Base-by-base conservation (phyloP, 805 yeast species). In the Candida saitoana region DNA sequence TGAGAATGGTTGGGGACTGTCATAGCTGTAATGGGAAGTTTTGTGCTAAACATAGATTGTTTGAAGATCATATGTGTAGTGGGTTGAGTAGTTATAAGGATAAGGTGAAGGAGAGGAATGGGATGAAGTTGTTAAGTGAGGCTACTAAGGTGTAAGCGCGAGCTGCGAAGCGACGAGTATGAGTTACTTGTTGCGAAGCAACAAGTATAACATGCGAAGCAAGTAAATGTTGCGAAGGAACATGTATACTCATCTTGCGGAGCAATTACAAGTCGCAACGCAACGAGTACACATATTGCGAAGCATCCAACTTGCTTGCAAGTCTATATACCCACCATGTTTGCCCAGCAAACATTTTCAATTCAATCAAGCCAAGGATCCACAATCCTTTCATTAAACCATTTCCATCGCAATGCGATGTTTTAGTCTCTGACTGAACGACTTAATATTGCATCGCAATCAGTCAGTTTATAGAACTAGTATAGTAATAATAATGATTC, bases 61-160 rank as follows among this genome's bases (percentile, higher is more conserved):
- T 89, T 65, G 96, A 88, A 63, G 88, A 82, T 61, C 96, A 88
- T 64, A 60, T 73, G 45, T 88, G 96, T 59, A 71, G 74, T 43
- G 95, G 93, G 5, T 73, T 88, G 45, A 84, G 82, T 56, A 74
- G 68, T 49, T 87, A 95, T 69, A 87, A 87, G 69, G 90, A 87
- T 53, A 79, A 76, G 53, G 80, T 87, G 50, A 95, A 87, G 54
- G 90, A 85, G 51, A 67, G 87, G 50, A 88, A 88, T 58, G 96
- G 96, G 34, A 74, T 82, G 56, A 86, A 85, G 65, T 73, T 88
- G 45, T 87, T 82, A 50, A 79, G 77, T 55, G 96, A 88, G 62
- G 90, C 87, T 66, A 88, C 96, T n/a, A 78, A 34, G 17, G 37
- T 20, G 4, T 33, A 17, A 16, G 35, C 27, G 11, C 6, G 27